Percentiles rank a stretch among this genome's conserved stretches.
Evolutionary conservation across 495 filamentous ascomycete genomes (phyloP).

Genomic region (Aspergillus heteromorphus): DNA sequence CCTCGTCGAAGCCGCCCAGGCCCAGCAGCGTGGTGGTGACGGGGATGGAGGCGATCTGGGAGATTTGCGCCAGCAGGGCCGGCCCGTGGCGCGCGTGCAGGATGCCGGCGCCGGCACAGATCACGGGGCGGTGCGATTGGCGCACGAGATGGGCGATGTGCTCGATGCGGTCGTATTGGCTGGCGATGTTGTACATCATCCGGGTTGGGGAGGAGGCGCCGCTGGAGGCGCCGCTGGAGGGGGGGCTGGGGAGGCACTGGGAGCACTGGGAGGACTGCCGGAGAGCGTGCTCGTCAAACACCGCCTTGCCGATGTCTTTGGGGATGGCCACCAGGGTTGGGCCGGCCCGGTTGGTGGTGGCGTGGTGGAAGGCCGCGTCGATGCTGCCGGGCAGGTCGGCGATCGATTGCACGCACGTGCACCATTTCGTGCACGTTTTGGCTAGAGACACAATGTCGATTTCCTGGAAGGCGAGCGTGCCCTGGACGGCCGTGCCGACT

Average conservation of each 20-base stretch:
- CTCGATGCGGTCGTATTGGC: slow-evolving; percentile 44
- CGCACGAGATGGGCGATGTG: slow-evolving; percentile 53
- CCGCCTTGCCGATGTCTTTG: slow-evolving; percentile 53
- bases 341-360: slow-evolving; percentile 52
- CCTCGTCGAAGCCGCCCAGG: slow-evolving; percentile 55
- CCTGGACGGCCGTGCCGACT: slow-evolving; percentile 46
- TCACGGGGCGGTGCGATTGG: slow-evolving; percentile 54
- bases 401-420: slow-evolving; percentile 58
- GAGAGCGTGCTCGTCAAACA: slow-evolving; percentile 47
- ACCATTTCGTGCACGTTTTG: slow-evolving; percentile 60
- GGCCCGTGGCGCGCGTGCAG: slow-evolving; percentile 14
- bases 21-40: slow-evolving; percentile 65
- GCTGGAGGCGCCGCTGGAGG: neutral
- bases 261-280: slow-evolving; percentile 31
- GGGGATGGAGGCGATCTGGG: slow-evolving; percentile 55
- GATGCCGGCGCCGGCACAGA: slow-evolving; percentile 58
- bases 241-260: neutral
- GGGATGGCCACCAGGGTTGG: slow-evolving; percentile 58
- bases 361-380: slow-evolving; percentile 62
- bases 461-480: slow-evolving; percentile 59
- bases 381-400: slow-evolving; percentile 55
- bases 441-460: slow-evolving; percentile 57
- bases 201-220: slow-evolving; percentile 6
- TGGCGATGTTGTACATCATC: slow-evolving; percentile 25
- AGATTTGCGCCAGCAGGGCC: slow-evolving; percentile 46